A percentile compares a stretch with the other conserved stretches of the same genome.
phyloP scores from a whole-genome alignment of 208 protist species.

The Acanthamoeba royreba region DNA sequence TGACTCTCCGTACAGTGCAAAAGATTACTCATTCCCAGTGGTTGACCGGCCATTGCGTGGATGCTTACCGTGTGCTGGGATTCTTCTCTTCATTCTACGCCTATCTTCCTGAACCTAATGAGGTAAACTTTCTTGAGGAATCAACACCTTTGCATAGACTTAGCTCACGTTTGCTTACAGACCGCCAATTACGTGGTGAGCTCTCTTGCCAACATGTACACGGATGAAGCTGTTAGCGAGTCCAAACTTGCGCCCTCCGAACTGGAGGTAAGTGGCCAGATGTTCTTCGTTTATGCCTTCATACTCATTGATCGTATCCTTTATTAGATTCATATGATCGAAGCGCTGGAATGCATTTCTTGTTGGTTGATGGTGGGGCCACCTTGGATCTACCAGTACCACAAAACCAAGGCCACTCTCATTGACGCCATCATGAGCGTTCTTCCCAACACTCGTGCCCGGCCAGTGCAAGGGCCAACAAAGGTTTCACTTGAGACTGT shows the following conservation, averaged over 20 bases:
- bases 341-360: not conserved
- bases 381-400: not conserved
- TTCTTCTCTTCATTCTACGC: slow-evolving; percentile 14
- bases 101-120: not conserved
- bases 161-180: not conserved
- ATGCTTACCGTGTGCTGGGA: not conserved
- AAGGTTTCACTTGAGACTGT: not conserved
- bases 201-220: not conserved
- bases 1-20: not conserved
- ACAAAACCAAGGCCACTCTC: not conserved
- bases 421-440: slow-evolving; percentile 3
- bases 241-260: not conserved
- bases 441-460: not conserved
- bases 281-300: not conserved
- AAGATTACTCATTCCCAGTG: not conserved
- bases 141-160: not conserved
- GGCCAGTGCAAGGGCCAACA: not conserved
- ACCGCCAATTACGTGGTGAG: slow-evolving; percentile 18
- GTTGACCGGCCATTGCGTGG: slow-evolving; percentile 1
- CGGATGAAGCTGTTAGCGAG: not conserved
- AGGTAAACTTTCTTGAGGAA: not conserved
- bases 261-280: not conserved
- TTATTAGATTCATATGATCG: not conserved
- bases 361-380: not conserved
- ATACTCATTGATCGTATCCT: not conserved